Percentiles rank a stretch among this genome's conserved stretches.
phyloP scores from a whole-genome alignment of 768 basidiomycete species.

The Hygrocybe punicea region DNA sequence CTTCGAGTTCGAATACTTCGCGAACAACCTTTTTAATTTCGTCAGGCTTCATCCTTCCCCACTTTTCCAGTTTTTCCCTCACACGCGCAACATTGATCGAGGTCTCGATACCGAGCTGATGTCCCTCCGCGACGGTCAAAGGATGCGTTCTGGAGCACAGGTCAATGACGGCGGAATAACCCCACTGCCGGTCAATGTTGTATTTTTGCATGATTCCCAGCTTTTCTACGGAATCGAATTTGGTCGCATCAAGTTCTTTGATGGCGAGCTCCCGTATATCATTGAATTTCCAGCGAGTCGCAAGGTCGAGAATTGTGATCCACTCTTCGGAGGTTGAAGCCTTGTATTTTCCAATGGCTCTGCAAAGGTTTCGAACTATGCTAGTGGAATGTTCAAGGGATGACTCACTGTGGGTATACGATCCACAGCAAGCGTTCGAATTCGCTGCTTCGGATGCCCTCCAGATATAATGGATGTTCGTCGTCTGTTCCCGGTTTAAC shows the following conservation, averaged over 20 bases:
- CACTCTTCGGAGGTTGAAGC: constrained; percentile 42
- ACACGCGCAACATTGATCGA: constrained; percentile 50
- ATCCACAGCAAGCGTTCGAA: constrained; percentile 37
- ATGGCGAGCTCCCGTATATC: constrained; percentile 58
- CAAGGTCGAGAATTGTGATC: constrained; percentile 56
- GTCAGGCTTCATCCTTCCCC: no score
- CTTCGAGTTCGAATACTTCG: constrained; percentile 27
- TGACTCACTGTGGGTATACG: constrained; percentile 28
- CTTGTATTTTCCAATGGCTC: constrained; percentile 10
- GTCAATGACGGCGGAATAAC: constrained; percentile 49
- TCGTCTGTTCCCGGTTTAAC: constrained; percentile 19
- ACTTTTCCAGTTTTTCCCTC: no score
- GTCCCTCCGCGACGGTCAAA: no score
- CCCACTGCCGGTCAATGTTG: constrained; percentile 44
- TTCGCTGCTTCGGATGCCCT: constrained; percentile 23
- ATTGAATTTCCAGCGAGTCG: constrained; percentile 53
- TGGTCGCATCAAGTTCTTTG: constrained; percentile 51
- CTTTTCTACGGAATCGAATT: constrained; percentile 35
- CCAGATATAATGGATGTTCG: constrained; percentile 25
- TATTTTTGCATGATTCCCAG: constrained; percentile 54
- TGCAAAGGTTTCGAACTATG: not conserved
- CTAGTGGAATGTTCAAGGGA: not conserved
- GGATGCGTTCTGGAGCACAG: constrained; percentile 50
- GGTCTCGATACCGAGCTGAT: constrained; percentile 53
- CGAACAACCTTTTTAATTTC: constrained; percentile 17